phyloP scores from a whole-genome alignment of 192 early-diverging fungal species.

The Dissophora globulifera region DNA sequence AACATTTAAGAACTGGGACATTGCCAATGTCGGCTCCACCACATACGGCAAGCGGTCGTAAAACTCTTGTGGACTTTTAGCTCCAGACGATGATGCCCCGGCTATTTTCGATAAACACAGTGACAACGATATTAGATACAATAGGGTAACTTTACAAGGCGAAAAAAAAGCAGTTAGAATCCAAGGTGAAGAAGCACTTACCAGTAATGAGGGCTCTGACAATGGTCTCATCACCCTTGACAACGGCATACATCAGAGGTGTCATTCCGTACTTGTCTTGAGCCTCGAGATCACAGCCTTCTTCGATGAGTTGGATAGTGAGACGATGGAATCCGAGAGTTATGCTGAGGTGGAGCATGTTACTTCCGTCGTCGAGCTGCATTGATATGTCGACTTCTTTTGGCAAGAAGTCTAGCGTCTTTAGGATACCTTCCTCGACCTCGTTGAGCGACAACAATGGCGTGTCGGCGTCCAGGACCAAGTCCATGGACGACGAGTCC shows the following conservation, averaged over 20 bases:
- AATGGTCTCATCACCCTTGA: constrained; percentile 34
- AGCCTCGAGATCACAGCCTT: constrained; percentile 40
- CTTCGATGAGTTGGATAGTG: constrained; percentile 20
- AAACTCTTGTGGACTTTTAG: constrained; percentile 32
- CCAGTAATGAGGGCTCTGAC: constrained; percentile 26
- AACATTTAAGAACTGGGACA: constrained; percentile 15
- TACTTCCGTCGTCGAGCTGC: constrained; percentile 47
- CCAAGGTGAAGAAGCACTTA: constrained; percentile 3
- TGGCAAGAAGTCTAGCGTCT: constrained; percentile 20
- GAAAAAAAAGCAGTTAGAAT: constrained; percentile 4
- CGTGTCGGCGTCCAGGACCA: neutral
- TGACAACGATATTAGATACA: neutral
- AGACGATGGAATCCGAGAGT: constrained; percentile 19
- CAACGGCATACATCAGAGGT: constrained; percentile 35
- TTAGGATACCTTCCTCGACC: constrained; percentile 33
- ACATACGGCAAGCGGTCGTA: constrained; percentile 3
- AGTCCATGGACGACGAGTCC: neutral
- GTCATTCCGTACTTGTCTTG: constrained; percentile 35
- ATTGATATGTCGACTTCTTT: constrained; percentile 33
- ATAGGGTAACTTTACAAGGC: too few relatives aligned
- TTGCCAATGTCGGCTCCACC: constrained; percentile 3
- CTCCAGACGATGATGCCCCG: constrained; percentile 35
- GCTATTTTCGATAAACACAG: neutral
- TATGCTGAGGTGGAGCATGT: constrained; percentile 32
- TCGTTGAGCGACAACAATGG: constrained; percentile 16